Conservation (phyloP, 2,329 filamentous ascomycete genomes). For the Fusarium sp. region DNA sequence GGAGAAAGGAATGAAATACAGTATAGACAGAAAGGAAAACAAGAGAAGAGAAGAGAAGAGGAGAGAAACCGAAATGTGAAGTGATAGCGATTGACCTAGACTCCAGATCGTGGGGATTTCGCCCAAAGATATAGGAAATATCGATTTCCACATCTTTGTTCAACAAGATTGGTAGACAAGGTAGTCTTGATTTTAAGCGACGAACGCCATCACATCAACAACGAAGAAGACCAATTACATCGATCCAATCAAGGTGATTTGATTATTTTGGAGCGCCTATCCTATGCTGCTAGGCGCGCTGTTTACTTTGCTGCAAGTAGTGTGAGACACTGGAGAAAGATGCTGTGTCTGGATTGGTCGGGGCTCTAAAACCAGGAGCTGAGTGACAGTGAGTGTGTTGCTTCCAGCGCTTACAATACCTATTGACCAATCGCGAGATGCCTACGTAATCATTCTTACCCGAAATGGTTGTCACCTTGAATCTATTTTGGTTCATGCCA, state of each 20-base stretch:
- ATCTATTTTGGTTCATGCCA: slow-evolving; percentile 36
- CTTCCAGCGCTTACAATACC: slow-evolving; percentile 38
- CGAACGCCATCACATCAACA: slow-evolving; percentile 21
- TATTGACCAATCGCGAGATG: slow-evolving; percentile 35
- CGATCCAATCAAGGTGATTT: slow-evolving; percentile 23
- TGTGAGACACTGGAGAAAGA: slow-evolving; percentile 33
- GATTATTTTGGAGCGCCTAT: slow-evolving; percentile 40
- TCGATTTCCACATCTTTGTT: slow-evolving; percentile 25
- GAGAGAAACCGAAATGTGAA: slow-evolving; percentile 6
- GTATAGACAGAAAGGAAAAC: slow-evolving; percentile 7
- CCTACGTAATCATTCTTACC: background rate
- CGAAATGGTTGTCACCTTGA: slow-evolving; percentile 26
- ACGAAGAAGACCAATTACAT: slow-evolving; percentile 35
- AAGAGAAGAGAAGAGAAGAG: background rate
- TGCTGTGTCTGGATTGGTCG: slow-evolving; percentile 36
- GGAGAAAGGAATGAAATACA: slow-evolving; percentile 18
- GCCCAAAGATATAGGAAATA: slow-evolving; percentile 40
- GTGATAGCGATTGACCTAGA: slow-evolving; percentile 3
- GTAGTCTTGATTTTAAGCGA: slow-evolving; percentile 24
- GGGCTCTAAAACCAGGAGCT: slow-evolving; percentile 3
- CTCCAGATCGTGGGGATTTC: slow-evolving; percentile 8
- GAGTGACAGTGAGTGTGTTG: slow-evolving; percentile 15
- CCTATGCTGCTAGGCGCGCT: slow-evolving; percentile 46
- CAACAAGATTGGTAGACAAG: slow-evolving; percentile 1
- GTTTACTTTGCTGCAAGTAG: slow-evolving; percentile 19